Evolutionary conservation across 306 rosid genomes (phyloP), one percentile per base, ranked within the genome.

Genomic region (Betula pendula): DNA sequence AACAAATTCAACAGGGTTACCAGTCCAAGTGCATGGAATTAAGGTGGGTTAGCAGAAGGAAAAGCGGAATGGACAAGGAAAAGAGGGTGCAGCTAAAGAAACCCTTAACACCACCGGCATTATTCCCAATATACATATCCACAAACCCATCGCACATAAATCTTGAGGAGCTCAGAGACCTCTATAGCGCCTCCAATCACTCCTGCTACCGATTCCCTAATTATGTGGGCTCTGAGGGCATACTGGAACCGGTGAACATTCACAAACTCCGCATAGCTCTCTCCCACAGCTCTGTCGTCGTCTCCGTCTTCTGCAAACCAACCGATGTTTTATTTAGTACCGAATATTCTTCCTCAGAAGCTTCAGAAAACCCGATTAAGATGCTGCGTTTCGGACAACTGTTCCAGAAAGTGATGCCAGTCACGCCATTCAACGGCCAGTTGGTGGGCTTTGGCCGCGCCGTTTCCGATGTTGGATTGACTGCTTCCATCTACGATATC

Each of bases 401-500:
- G 31, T 49, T 87, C 33, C 81, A 79, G 75, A 74, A 81, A 35
- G 77, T 77, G 74, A 71, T 60, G 77, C 96, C 92, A 53, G 85
- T 86, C 24, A 62, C 87, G 20, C 94, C 96, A 42, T 76, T 73
- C 29, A 76, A 85, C 17, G 87, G 88, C 71, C 87, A 86, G 13
- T 56, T 93, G 86, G 91, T 93, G 1, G 98, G 96, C 9, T 93
- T 93, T 78, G 96, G 96, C 53, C 91, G 96, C 5, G 96, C 96
- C 53, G 83, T 90, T 86, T 87, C 98, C 35, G 98, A 90, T 83
- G 79, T 25, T 15, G 98, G 93, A 29, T 86, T 90, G 77, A 90
- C 98, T 5, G 98, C 94, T 69, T 85, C 96, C 19, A 90, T 93
- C 40, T 84, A 93, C 59, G 98, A 93, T 74, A 90, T 93, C 20